Evolutionary conservation across 2,329 filamentous ascomycete genomes (phyloP).

Genomic region (Aspergillus quadricinctus): DNA sequence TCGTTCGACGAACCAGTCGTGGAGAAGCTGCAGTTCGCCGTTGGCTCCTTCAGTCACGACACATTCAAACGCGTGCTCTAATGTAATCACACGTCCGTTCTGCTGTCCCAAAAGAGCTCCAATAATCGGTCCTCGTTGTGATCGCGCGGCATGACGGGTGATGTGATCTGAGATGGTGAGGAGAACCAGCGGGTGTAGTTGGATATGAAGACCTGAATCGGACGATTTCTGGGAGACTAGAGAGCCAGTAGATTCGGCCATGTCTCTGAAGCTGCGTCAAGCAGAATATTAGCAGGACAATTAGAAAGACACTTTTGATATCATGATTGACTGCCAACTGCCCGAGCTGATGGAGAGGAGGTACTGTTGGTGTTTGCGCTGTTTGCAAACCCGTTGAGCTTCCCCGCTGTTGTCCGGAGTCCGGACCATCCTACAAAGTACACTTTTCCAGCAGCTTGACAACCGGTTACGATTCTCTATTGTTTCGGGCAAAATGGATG

Average conservation of each 20-base stretch:
- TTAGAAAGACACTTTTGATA: not conserved
- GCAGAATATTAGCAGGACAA: not conserved
- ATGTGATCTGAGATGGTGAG: slow-evolving; percentile 97
- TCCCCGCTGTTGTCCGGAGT: slow-evolving; percentile 19
- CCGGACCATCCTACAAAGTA: not conserved
- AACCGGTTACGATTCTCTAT: not conserved
- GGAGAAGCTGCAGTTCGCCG: slow-evolving; percentile 60
- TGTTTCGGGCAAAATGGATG: slow-evolving; percentile 23
- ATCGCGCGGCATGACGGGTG: slow-evolving; percentile 78
- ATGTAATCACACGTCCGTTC: slow-evolving; percentile 81
- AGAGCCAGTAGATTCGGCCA: slow-evolving; percentile 51
- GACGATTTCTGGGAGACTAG: slow-evolving; percentile 64
- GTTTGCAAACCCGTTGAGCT: slow-evolving; percentile 24
- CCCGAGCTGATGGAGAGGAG: slow-evolving; percentile 6
- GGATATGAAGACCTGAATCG: slow-evolving; percentile 71
- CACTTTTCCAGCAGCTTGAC: not conserved
- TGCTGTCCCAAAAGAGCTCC: slow-evolving; percentile 90
- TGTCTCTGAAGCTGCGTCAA: slow-evolving; percentile 24
- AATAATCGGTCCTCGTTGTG: slow-evolving; percentile 69
- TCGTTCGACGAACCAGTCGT: slow-evolving; percentile 69
- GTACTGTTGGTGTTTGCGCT: slow-evolving; percentile 24
- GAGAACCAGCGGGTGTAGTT: slow-evolving; percentile 89
- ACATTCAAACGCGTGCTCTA: slow-evolving; percentile 91
- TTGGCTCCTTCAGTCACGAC: slow-evolving; percentile 50
- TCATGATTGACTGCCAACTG: not conserved